Base-by-base conservation (phyloP, 192 early-diverging fungal species). In the Podochytrium sp. region DNA sequence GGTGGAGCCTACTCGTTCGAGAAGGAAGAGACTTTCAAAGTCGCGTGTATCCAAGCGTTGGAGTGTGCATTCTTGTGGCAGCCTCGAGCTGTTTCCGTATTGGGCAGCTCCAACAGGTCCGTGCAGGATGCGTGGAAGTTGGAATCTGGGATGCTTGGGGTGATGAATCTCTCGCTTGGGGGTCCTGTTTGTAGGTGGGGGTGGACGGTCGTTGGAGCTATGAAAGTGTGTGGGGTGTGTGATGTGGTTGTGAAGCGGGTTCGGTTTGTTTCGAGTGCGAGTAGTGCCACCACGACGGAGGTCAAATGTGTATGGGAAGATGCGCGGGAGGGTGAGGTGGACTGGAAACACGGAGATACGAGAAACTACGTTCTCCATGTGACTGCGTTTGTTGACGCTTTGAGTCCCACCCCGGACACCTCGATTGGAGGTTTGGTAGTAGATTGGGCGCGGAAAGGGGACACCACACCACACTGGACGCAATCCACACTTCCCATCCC, bases 311-410 rank as follows among this genome's bases (percentile, higher is more conserved):
- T n/a, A n/a, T n/a, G n/a, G n/a, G n/a, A n/a, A n/a, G n/a, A n/a
- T n/a, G n/a, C n/a, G n/a, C n/a, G n/a, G n/a, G n/a, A 47, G 43
- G 10, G 7, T 47, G 10, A 47, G 43, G 43, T 47, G 43, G 52
- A 55, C 30, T 10, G 7, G 52, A 71, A 58, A 29, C 3, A 32
- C 3, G 69, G 69, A 14, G 57, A 71, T 47, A 42, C 27, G 20
- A 10, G 57, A 33, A 71, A 71, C 32, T 71, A 59, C 40, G 56
- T 71, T 2, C 29, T 71, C 10, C 69, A 71, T 34, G 56, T 60
- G 25, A 29, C 10, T 16, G 57, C 60, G 3, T 23, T 12, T 20
- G 58, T 39, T 16, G 42, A 60, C 30, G 38, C 29, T 59, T 39
- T 40, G 27, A 57, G 37, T 43, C 33, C 23, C 4, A 38, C 14